Evolutionary conservation across 2,329 filamentous ascomycete genomes (phyloP).

Genomic region (Fusarium sp.): DNA sequence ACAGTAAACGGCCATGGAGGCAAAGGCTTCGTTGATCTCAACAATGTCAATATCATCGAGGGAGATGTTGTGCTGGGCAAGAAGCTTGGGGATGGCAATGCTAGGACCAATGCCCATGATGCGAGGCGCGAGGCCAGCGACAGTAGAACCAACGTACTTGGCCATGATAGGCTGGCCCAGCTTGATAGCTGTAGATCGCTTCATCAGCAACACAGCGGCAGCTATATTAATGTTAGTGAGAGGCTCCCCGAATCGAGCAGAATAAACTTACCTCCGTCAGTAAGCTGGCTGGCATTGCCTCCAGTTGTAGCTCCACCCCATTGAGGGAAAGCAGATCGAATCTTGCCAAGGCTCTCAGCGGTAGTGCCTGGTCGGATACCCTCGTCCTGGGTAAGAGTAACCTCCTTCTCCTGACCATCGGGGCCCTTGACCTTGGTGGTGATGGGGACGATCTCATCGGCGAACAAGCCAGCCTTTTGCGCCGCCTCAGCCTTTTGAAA

Average conservation of each 20-base stretch:
- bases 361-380: conserved; percentile 92
- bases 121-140: conserved; percentile 87
- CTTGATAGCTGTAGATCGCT: conserved; percentile 85
- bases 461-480: conserved; percentile 89
- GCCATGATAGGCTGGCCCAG: conserved; percentile 90
- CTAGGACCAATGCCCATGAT: conserved; percentile 96
- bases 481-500: conserved; percentile 88
- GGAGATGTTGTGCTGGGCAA: conserved; percentile 78
- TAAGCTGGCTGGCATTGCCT: conserved; percentile 94
- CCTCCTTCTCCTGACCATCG: conserved; percentile 78
- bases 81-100: conserved; percentile 80
- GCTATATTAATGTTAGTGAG: conserved; percentile 55
- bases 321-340: conserved; percentile 88
- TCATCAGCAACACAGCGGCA: conserved; percentile 90
- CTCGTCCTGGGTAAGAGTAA: conserved; percentile 86
- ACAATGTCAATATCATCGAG: conserved; percentile 87
- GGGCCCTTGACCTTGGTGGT: conserved; percentile 82
- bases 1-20: conserved; percentile 97
- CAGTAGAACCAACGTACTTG: conserved; percentile 92
- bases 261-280: conserved; percentile 74
- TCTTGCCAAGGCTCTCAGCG: conserved; percentile 80
- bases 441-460: conserved; percentile 94
- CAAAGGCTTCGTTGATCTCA: conserved; percentile 98
- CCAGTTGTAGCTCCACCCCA: conserved; percentile 88
- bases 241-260: neutral